Percentiles rank a stretch among this genome's conserved stretches.
phyloP scores from a whole-genome alignment of 371 early-diverging fungal species.

The Choanephora cucurbitarum region DNA sequence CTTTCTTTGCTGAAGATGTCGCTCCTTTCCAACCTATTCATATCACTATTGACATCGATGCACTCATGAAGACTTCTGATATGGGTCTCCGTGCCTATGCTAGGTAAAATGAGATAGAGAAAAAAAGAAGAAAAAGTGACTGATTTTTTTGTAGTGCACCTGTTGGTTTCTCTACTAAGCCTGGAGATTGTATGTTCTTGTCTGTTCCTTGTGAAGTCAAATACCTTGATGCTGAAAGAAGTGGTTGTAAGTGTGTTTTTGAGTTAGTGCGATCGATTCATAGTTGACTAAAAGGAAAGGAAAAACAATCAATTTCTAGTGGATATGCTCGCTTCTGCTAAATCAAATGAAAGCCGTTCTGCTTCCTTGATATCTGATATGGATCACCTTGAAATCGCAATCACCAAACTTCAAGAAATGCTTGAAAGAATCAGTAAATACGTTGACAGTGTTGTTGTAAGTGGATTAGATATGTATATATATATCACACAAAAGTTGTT shows the following conservation, averaged over 20 bases:
- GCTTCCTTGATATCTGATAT: slow-evolving; percentile 81
- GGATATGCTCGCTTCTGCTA: slow-evolving; percentile 78
- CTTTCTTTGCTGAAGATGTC: slow-evolving; percentile 83
- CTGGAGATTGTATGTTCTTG: slow-evolving; percentile 82
- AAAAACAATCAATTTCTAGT: slow-evolving; percentile 47
- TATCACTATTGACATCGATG: slow-evolving; percentile 83
- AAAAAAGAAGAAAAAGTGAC: not conserved
- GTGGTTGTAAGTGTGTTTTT: slow-evolving; percentile 70
- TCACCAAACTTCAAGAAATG: slow-evolving; percentile 81
- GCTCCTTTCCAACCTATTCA: slow-evolving; percentile 84
- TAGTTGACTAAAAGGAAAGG: slow-evolving; percentile 3
- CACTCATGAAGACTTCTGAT: slow-evolving; percentile 63
- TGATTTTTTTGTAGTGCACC: slow-evolving; percentile 52
- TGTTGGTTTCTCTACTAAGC: slow-evolving; percentile 66
- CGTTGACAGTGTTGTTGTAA: slow-evolving; percentile 79
- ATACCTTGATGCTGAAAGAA: slow-evolving; percentile 86
- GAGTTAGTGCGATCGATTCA: too few relatives aligned
- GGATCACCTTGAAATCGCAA: slow-evolving; percentile 84
- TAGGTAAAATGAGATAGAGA: slow-evolving; percentile 41
- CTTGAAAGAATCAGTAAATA: slow-evolving; percentile 82
- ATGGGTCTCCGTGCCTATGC: slow-evolving; percentile 80
- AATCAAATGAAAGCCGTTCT: slow-evolving; percentile 54
- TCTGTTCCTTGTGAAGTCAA: slow-evolving; percentile 88
- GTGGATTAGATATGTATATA: too few relatives aligned
- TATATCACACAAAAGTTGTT: not conserved